These are phyloP conservation scores for Diaporthe ilicicola DNA, from an alignment of 2,329 filamentous ascomycete genomes.

Conservation along the genomic window DNA sequence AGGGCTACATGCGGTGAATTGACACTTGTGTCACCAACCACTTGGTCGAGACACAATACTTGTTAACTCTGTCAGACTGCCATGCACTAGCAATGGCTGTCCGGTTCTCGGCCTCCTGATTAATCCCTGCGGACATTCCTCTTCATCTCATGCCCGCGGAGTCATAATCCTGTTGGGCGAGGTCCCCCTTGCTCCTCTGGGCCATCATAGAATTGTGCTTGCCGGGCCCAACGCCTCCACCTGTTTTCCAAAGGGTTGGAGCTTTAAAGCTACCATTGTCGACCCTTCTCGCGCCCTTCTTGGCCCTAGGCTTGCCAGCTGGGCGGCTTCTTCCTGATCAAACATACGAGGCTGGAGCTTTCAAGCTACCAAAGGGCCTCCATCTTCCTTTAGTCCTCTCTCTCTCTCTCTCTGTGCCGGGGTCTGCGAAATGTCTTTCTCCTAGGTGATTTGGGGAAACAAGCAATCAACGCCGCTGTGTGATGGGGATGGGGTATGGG, in stretches of 20 bases:
- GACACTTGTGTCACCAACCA: slow-evolving; percentile 36
- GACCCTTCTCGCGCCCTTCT: slow-evolving; percentile 47
- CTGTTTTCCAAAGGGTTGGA: slow-evolving; percentile 48
- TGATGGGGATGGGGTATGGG: slow-evolving; percentile 42
- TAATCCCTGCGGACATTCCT: not conserved
- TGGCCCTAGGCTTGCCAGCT: slow-evolving; percentile 38
- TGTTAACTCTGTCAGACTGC: slow-evolving; percentile 26
- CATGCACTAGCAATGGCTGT: slow-evolving; percentile 44
- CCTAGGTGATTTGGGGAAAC: slow-evolving; percentile 33
- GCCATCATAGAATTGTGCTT: slow-evolving; percentile 21
- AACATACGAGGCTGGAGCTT: slow-evolving; percentile 65
- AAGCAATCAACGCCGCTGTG: slow-evolving; percentile 44
- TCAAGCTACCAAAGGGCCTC: slow-evolving; percentile 70
- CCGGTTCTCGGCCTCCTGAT: slow-evolving; percentile 9
- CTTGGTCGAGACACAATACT: slow-evolving; percentile 39
- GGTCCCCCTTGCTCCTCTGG: not conserved
- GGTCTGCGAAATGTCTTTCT: slow-evolving; percentile 27
- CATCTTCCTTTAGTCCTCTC: slow-evolving; percentile 19
- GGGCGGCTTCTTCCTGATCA: slow-evolving; percentile 24
- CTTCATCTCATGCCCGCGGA: not conserved
- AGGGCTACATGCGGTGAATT: slow-evolving; percentile 22
- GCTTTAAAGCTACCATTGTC: slow-evolving; percentile 59
- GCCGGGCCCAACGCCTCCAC: slow-evolving; percentile 11
- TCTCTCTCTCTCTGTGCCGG: slow-evolving; percentile 35
- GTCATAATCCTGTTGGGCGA: not conserved